phyloP scores from a whole-genome alignment of 352 stramenopile genomes.

The Phytopythium chamaehyphon region DNA sequence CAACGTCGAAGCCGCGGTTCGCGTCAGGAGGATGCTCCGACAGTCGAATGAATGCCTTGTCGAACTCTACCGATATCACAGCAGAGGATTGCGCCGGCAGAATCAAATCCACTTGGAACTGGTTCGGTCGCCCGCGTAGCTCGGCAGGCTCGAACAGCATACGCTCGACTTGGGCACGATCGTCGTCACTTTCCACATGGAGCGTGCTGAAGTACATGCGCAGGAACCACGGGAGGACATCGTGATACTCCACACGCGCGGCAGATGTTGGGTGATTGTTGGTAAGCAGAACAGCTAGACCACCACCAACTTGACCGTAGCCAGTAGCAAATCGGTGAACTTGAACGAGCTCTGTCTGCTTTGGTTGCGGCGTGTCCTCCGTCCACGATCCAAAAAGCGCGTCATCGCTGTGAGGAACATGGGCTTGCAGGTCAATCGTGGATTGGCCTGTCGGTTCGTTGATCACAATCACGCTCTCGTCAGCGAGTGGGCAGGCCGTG shows the following conservation, averaged over 20 bases:
- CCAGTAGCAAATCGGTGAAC: conserved; percentile 77
- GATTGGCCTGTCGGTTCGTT: conserved; percentile 10
- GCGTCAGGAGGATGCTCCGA: conserved; percentile 82
- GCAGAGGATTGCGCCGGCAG: conserved; percentile 53
- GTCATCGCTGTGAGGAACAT: conserved; percentile 4
- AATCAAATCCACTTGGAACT: conserved; percentile 45
- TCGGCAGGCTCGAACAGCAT: conserved; percentile 62
- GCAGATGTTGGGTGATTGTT: conserved; percentile 49
- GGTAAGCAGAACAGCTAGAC: conserved; percentile 57
- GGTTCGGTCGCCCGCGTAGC: conserved; percentile 44
- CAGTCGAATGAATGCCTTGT: conserved; percentile 79
- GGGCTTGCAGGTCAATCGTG: conserved; percentile 21
- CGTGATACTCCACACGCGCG: conserved; percentile 63
- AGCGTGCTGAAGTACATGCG: conserved; percentile 79
- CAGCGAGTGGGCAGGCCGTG: conserved; percentile 33
- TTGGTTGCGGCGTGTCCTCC: conserved; percentile 7
- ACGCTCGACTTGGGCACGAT: conserved; percentile 10
- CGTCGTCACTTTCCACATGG: conserved; percentile 9
- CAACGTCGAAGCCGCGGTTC: conserved; percentile 83
- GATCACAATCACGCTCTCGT: conserved; percentile 31
- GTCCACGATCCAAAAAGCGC: conserved; percentile 27
- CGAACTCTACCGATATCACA: conserved; percentile 70
- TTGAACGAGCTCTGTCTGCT: conserved; percentile 31
- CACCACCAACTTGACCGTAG: conserved; percentile 69
- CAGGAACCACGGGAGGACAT: conserved; percentile 80